Evolutionary conservation across 306 rosid species (phyloP), one percentile per base, ranked within the genome.

Genomic region (Fagus crenata): DNA sequence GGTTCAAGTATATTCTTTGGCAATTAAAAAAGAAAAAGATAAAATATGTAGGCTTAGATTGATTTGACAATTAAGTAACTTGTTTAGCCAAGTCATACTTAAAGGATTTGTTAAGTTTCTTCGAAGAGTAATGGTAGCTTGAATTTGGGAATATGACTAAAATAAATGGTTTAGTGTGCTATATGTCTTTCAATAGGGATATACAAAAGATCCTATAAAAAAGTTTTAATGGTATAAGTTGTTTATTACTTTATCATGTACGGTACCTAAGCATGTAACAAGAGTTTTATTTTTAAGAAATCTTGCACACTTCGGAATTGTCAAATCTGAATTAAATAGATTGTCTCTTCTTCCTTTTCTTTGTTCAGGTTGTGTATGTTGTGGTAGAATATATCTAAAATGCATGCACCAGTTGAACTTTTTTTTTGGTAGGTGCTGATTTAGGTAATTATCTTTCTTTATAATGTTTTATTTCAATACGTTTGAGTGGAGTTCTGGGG

Each of bases 401-500:
- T 63, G n/a, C 5, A 35, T 22, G 36, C 6, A 15, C 13, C 43
- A 14, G 18, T 35, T 14, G 7, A 14, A 65, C 15, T 65, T 35
- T 32, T 61, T 54, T n/a, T 12, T 11, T 35, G 5, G 5, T 70
- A 77, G 40, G 42, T 72, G 39, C 4, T 35, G 39, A 17, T 76
- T 68, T 53, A n/a, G 64, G 28, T 15, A 6, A 3, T 12, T 32
- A 49, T 69, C 5, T 22, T 55, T 77, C 6, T 14, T 17, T 71
- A 63, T 39, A 74, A 41, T 70, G 8, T 1, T 59, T 59, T 74
- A 53, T 68, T 59, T 68, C 31, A 49, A 35, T 46, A 51, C 51
- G 55, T 31, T 31, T 7, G 69, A 53, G 39, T 76, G 64, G 59
- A 49, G 58, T 46, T 70, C 11, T 67, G 73, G 76, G 53, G 58